These are phyloP conservation scores for Prunus salicina DNA, from an alignment of 306 rosid genomes.

Conservation along the genomic window DNA sequence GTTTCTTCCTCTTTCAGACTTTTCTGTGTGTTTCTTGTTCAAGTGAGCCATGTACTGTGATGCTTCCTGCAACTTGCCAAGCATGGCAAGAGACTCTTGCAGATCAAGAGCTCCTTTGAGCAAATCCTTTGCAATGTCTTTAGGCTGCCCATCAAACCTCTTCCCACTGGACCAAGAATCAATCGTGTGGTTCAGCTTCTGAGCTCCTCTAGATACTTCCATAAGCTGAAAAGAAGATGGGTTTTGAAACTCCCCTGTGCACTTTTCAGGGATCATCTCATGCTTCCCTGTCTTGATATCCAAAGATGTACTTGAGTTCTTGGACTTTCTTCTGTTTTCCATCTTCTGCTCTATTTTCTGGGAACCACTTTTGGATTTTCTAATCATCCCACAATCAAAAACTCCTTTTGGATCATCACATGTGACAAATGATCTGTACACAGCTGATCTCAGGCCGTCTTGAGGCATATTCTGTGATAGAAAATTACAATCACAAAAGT, in stretches of 20 bases:
- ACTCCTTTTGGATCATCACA: slow-evolving; percentile 95
- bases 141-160: slow-evolving; percentile 46
- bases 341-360: slow-evolving; percentile 53
- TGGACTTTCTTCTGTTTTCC: slow-evolving; percentile 36
- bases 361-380: slow-evolving; percentile 50
- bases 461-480: slow-evolving; percentile 55
- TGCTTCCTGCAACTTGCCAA: slow-evolving; percentile 74
- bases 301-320: slow-evolving; percentile 27
- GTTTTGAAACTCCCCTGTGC: slow-evolving; percentile 31
- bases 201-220: slow-evolving; percentile 73
- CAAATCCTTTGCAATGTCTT: slow-evolving; percentile 66
- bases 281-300: slow-evolving; percentile 31
- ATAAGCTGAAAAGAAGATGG: slow-evolving; percentile 61
- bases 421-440: slow-evolving; percentile 72
- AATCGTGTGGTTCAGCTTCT: slow-evolving; percentile 70
- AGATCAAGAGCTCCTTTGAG: slow-evolving; percentile 81
- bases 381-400: slow-evolving; percentile 65
- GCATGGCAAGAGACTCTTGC: slow-evolving; percentile 66
- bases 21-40: slow-evolving; percentile 39
- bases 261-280: slow-evolving; percentile 35
- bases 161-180: slow-evolving; percentile 69
- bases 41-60: slow-evolving; percentile 40
- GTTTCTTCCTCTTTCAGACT: slow-evolving; percentile 29
- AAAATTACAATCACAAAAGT: slow-evolving; percentile 32
- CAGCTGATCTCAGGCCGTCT: slow-evolving; percentile 53